These are phyloP conservation scores for Bothriochloa decipiens DNA, from an alignment of 176 grass and related monocot genomes.

Conservation along the genomic window DNA sequence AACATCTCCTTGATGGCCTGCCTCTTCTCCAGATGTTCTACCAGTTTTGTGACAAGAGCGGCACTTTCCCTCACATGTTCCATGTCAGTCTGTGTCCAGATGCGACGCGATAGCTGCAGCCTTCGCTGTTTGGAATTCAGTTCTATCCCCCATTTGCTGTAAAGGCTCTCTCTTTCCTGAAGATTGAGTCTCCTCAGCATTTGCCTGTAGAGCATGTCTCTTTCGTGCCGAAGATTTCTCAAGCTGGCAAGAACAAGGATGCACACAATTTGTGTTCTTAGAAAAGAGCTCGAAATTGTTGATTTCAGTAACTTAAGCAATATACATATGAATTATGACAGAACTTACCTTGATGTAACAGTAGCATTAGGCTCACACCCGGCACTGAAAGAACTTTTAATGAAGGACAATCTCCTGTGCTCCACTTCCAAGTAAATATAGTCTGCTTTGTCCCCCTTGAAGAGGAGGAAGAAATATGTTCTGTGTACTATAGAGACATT, in stretches of 20 bases:
- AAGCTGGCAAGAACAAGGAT: conserved; percentile 45
- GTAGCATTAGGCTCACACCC: conserved; percentile 35
- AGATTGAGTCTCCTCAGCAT: conserved; percentile 67
- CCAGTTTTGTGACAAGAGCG: conserved; percentile 62
- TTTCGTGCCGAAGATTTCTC: conserved; percentile 69
- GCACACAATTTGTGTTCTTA: background rate
- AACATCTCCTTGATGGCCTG: conserved; percentile 86
- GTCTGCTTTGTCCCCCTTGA: conserved; percentile 77
- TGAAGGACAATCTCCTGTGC: conserved; percentile 71
- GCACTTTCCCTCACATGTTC: conserved; percentile 83
- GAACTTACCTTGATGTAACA: conserved; percentile 59
- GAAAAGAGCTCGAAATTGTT: background rate
- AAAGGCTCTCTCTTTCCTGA: conserved; percentile 71
- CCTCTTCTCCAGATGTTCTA: conserved; percentile 60
- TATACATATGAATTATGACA: background rate
- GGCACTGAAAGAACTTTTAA: conserved; percentile 54
- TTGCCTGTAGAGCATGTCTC: conserved; percentile 81
- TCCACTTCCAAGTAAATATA: conserved; percentile 94
- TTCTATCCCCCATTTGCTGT: conserved; percentile 69
- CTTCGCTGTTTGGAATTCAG: conserved; percentile 77
- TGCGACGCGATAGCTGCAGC: conserved; percentile 58
- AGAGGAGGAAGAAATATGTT: conserved; percentile 92
- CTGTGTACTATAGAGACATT: conserved; percentile 83
- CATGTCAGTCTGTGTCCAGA: conserved; percentile 74
- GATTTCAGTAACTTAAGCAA: background rate